A percentile compares a stretch with the other conserved stretches of the same genome.
phyloP scores from a whole-genome alignment of 495 filamentous ascomycete species.

The Podospora bellae-mahoneyi region DNA sequence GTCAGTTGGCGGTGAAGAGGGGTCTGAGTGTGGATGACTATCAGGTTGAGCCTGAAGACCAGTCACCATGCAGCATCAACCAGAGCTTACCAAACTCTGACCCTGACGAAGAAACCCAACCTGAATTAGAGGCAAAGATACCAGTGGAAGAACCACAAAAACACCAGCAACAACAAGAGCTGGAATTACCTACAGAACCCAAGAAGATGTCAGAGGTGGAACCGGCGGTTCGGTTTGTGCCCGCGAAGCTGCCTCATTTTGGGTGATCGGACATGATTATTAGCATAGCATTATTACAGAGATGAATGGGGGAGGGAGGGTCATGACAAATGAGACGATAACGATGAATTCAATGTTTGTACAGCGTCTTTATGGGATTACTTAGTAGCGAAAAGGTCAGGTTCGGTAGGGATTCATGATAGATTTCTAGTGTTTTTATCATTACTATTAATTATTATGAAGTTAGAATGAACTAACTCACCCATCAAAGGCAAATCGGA shows the following conservation, averaged over 20 bases:
- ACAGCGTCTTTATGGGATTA: too few species aligned
- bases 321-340: too few species aligned
- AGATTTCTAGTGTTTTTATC: too few species aligned
- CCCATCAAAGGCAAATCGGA: background rate
- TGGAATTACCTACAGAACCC: background rate
- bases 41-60: conserved; percentile 7
- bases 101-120: background rate
- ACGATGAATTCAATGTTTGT: too few species aligned
- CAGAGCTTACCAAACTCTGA: too few species aligned
- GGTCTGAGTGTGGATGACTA: conserved; percentile 54
- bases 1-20: conserved; percentile 63
- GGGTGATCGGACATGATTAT: conserved; percentile 13
- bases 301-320: background rate
- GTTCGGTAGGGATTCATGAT: too few species aligned
- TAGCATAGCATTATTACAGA: background rate
- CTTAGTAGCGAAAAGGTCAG: too few species aligned
- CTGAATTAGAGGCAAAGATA: conserved; percentile 21
- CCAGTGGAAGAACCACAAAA: background rate
- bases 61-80: conserved; percentile 18
- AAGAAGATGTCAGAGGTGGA: background rate
- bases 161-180: background rate
- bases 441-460: too few species aligned
- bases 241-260: conserved; percentile 37
- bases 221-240: conserved; percentile 27
- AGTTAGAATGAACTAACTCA: too few species aligned